Evolutionary conservation across 2,329 filamentous ascomycete genomes (phyloP).

Genomic region (Cytospora piceae): DNA sequence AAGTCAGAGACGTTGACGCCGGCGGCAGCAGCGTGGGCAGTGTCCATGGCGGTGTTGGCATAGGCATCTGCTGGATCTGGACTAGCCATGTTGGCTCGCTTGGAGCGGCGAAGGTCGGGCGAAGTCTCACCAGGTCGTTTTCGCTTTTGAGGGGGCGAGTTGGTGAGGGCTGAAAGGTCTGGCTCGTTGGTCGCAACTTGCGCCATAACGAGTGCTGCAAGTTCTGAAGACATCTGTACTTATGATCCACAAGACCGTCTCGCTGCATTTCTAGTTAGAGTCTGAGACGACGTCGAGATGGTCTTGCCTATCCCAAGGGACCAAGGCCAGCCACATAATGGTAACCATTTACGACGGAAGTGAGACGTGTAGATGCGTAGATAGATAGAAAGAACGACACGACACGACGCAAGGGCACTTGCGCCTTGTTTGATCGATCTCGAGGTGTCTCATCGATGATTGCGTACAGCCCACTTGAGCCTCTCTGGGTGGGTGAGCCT

Average conservation of each 20-base stretch:
- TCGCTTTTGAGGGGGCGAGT: slow-evolving; percentile 29
- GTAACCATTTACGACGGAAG: neutral
- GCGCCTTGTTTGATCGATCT: neutral
- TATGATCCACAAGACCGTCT: slow-evolving; percentile 19
- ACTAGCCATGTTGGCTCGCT: slow-evolving; percentile 26
- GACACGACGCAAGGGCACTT: slow-evolving; percentile 14
- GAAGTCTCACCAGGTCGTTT: slow-evolving; percentile 29
- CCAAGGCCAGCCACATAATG: neutral
- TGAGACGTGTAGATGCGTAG: neutral
- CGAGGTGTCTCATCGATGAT: neutral
- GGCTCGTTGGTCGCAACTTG: slow-evolving; percentile 28
- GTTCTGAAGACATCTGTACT: slow-evolving; percentile 47
- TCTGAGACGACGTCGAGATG: neutral
- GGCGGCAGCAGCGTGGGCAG: slow-evolving; percentile 53
- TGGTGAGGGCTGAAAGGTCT: slow-evolving; percentile 28
- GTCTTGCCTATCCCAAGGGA: neutral
- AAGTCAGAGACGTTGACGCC: slow-evolving; percentile 58
- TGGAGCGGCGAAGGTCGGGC: slow-evolving; percentile 27
- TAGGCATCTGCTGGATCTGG: slow-evolving; percentile 29
- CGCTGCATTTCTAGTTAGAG: slow-evolving; percentile 5
- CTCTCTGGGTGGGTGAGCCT: neutral
- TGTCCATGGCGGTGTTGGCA: slow-evolving; percentile 21
- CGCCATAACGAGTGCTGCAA: slow-evolving; percentile 30
- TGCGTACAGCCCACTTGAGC: slow-evolving; percentile 9
- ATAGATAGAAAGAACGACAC: neutral